These are phyloP conservation scores for Salix exigua DNA, from an alignment of 345 rosid species.

Conservation along the genomic window DNA sequence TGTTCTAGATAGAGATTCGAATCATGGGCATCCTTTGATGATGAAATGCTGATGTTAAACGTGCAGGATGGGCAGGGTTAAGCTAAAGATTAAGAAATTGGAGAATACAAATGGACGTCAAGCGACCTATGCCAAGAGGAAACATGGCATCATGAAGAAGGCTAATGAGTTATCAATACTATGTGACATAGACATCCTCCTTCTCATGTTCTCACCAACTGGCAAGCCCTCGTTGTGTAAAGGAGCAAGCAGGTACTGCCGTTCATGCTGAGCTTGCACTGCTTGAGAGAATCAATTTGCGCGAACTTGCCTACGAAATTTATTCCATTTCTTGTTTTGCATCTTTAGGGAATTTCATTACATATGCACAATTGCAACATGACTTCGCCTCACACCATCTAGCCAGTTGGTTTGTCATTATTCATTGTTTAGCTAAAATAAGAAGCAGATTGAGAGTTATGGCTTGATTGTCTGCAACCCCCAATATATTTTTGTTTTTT, in stretches of 20 bases:
- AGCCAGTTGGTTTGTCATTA: background rate
- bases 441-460: background rate
- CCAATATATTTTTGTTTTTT: background rate
- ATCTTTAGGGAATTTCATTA: background rate
- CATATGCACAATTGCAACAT: background rate
- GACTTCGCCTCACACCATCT: background rate
- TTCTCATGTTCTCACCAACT: conserved; percentile 75
- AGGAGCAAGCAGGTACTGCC: conserved; percentile 51
- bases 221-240: conserved; percentile 60
- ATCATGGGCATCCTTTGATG: background rate
- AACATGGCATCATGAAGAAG: conserved; percentile 70
- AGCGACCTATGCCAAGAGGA: conserved; percentile 68
- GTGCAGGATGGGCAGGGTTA: conserved; percentile 79
- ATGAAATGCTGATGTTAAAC: background rate
- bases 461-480: background rate
- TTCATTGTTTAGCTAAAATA: background rate
- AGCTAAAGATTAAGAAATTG: conserved; percentile 65
- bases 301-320: background rate
- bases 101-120: conserved; percentile 67
- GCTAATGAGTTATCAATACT: conserved; percentile 69
- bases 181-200: conserved; percentile 63
- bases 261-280: background rate
- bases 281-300: background rate
- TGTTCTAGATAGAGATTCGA: background rate
- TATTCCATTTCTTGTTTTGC: background rate